Evolutionary conservation across 192 early-diverging fungal species (phyloP).

Genomic region (Dissophora ornata): DNA sequence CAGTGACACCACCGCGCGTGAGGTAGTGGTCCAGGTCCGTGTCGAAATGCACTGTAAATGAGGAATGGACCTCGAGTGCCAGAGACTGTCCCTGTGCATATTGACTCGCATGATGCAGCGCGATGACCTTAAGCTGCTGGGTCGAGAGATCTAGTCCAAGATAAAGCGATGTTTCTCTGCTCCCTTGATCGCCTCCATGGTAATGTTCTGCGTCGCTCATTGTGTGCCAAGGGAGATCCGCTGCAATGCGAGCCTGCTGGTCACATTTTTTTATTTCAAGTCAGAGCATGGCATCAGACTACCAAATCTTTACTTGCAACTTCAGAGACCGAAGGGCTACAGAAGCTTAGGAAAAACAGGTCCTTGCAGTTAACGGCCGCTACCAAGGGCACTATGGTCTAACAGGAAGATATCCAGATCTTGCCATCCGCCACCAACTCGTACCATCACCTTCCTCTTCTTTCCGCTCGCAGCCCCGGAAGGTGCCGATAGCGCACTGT

Average conservation of each 20-base stretch:
- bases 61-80: constrained; percentile 25
- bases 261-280: too few species aligned
- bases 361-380: too few species aligned
- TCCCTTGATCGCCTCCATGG: too few species aligned
- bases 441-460: constrained; percentile 66
- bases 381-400: constrained; percentile 19
- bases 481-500: neutral
- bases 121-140: constrained; percentile 78
- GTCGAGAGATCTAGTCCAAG: constrained; percentile 83
- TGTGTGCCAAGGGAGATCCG: too few species aligned
- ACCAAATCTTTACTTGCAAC: too few species aligned
- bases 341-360: too few species aligned
- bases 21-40: constrained; percentile 69
- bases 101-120: constrained; percentile 51
- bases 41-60: constrained; percentile 70
- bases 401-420: constrained; percentile 68
- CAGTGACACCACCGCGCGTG: constrained; percentile 22
- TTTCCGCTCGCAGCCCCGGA: neutral
- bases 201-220: too few species aligned
- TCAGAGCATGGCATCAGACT: too few species aligned
- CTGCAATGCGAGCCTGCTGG: too few species aligned
- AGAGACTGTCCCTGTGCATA: constrained; percentile 58
- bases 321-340: too few species aligned
- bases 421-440: constrained; percentile 69
- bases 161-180: constrained; percentile 53